Base-by-base conservation (phyloP, 306 rosid species). In the Spatholobus suberectus region DNA sequence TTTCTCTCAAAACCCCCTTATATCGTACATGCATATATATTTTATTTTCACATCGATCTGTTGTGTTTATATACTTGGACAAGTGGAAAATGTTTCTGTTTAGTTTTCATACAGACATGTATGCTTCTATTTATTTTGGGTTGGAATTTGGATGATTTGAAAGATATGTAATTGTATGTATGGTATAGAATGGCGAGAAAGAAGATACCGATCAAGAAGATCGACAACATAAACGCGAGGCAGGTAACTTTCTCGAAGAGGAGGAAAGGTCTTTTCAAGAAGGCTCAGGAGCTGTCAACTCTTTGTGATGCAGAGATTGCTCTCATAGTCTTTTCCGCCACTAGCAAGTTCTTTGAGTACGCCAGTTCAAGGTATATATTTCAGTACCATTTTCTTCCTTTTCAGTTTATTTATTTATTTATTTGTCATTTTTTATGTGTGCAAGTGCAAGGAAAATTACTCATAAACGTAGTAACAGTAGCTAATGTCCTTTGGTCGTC, bases 201-300 rank as follows among this genome's bases (percentile, higher is more conserved):
- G 78, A 73, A 20, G 67, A 73, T 73, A 34, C 35, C 27, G 51
- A 73, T 72, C 5, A 72, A 72, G 77, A 72, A 72, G 77, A 84
- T 84, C 13, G 88, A 87, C 41, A 87, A 68, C 72, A 73, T 68
- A 68, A 82, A 74, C 5, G 83, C 90, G 8, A 81, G 90, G 86
- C 90, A 87, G 37, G 90, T 87, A 17, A 85, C 88, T 6, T 87
- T 87, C 76, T 87, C 88, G 0, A 87, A 81, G 77, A 84, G 88
- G 77, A 87, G 84, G 49, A 84, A 49, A 69, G 90, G 90, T 24
- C 83, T 87, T 10, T 62, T 87, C 70, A 87, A 87, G 73, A 87
- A 87, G 32, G 88, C 90, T 73, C 35, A 44, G 38, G 90, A 87
- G 49, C 85, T 69, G 35, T 69, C 74, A 20, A 69, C 74, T 20